A percentile compares a stretch with the other conserved stretches of the same genome.
These are phyloP conservation scores for Clarireedia hainanense DNA, from an alignment of 2,329 filamentous ascomycete species.

Conservation along the genomic window DNA sequence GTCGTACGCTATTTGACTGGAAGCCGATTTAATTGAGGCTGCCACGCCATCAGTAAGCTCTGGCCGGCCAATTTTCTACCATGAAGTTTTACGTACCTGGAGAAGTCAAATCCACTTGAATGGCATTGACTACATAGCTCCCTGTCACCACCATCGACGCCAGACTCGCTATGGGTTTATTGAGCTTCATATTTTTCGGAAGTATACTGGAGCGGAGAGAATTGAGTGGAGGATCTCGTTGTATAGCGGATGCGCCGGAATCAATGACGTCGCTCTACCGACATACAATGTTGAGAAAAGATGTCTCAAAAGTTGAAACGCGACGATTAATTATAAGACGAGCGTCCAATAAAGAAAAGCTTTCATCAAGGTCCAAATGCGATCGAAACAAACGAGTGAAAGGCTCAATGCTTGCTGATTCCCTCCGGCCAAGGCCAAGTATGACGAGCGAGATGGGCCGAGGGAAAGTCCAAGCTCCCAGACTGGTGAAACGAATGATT, in stretches of 20 bases:
- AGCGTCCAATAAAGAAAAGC: too few species aligned
- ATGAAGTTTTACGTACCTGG: conserved; percentile 14
- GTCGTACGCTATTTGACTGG: conserved; percentile 34
- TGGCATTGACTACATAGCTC: conserved; percentile 14
- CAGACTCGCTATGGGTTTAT: background rate
- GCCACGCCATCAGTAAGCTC: background rate
- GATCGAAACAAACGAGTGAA: background rate
- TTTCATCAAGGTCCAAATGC: background rate
- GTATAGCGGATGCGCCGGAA: background rate
- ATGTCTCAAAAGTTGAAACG: background rate
- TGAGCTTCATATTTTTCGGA: background rate
- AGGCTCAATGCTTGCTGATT: background rate
- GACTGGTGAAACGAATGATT: background rate
- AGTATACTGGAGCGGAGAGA: background rate
- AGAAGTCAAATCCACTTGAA: conserved; percentile 22
- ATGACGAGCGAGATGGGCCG: background rate
- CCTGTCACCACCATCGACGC: conserved; percentile 10
- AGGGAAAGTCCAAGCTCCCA: background rate
- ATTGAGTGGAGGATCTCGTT: too few species aligned
- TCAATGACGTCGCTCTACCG: background rate
- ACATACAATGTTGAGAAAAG: background rate
- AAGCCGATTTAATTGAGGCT: conserved; percentile 28
- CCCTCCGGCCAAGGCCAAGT: background rate
- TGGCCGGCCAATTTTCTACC: background rate
- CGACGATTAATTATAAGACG: too few species aligned